Percentiles rank a stretch among this genome's conserved stretches.
Conservation (phyloP, 2,329 filamentous ascomycete genomes). For the Fusarium piperis region DNA sequence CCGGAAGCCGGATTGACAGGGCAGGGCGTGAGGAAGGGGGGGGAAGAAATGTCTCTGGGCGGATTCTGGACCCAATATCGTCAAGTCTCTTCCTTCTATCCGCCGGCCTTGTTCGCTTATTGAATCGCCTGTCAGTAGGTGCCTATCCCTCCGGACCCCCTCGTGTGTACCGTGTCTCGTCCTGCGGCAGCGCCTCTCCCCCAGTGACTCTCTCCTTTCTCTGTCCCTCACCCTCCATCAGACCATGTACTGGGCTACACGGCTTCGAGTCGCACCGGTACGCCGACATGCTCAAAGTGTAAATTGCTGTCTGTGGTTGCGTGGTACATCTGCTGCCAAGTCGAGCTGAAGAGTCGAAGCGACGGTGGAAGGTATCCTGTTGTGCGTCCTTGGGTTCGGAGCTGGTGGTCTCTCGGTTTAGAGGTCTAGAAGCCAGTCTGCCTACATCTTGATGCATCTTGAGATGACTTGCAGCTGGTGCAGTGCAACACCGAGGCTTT, state of each 20-base stretch:
- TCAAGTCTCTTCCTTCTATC: slow-evolving; percentile 22
- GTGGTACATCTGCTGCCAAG: not conserved
- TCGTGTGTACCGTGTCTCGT: slow-evolving; percentile 23
- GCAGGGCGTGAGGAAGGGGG: not conserved
- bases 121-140: slow-evolving; percentile 23
- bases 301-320: not conserved
- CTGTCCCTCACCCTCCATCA: not conserved
- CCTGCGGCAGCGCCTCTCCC: slow-evolving; percentile 12
- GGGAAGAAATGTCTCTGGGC: not conserved
- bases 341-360: not conserved
- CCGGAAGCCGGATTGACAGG: slow-evolving; percentile 26
- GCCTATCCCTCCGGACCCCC: slow-evolving; percentile 1
- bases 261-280: not conserved
- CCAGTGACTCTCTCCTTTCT: not conserved
- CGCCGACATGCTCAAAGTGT: not conserved
- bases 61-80: slow-evolving; percentile 12
- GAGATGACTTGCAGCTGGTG: not conserved
- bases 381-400: not conserved
- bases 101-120: slow-evolving; percentile 33
- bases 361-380: not conserved
- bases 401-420: not conserved
- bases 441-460: not conserved
- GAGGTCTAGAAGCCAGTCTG: not conserved
- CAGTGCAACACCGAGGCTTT: not conserved
- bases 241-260: not conserved